Evolutionary conservation across 257 asterid species (phyloP).

Genomic region (Avicennia marina): DNA sequence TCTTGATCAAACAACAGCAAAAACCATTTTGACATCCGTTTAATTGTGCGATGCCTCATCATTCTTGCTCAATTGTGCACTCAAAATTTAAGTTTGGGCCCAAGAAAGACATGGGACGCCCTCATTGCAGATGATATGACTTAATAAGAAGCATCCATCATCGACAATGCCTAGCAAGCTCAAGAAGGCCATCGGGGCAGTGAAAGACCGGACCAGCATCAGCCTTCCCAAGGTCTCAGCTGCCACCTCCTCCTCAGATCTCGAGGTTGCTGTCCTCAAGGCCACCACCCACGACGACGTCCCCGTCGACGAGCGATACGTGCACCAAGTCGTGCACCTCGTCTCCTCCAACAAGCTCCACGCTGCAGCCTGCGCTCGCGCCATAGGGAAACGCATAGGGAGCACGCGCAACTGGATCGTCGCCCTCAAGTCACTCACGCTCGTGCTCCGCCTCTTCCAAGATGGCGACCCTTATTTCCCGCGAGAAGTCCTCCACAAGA

Average conservation of each 20-base stretch:
- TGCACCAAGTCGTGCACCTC: slow-evolving; percentile 45
- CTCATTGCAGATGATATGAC: too few species aligned
- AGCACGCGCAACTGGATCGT: slow-evolving; percentile 86
- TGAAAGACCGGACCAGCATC: slow-evolving; percentile 88
- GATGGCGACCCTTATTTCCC: slow-evolving; percentile 93
- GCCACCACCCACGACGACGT: slow-evolving; percentile 78
- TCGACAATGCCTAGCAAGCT: slow-evolving; percentile 79
- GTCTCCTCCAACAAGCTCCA: slow-evolving; percentile 62
- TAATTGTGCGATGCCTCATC: too few species aligned
- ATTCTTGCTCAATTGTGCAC: too few species aligned
- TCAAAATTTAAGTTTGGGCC: too few species aligned
- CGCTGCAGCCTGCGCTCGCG: slow-evolving; percentile 73
- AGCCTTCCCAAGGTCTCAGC: slow-evolving; percentile 82
- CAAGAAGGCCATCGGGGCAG: slow-evolving; percentile 78
- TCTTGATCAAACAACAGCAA: too few species aligned
- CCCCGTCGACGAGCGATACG: slow-evolving; percentile 59
- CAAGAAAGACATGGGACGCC: too few species aligned
- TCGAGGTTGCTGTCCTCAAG: slow-evolving; percentile 70
- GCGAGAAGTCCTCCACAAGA: slow-evolving; percentile 77
- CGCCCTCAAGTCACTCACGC: slow-evolving; percentile 66
- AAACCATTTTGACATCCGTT: too few species aligned
- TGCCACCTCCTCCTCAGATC: slow-evolving; percentile 44
- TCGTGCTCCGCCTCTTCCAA: slow-evolving; percentile 78
- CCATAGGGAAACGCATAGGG: slow-evolving; percentile 76
- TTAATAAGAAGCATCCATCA: too few species aligned